Conservation (phyloP, 495 filamentous ascomycete genomes). For the Glarea lozoyensis region DNA sequence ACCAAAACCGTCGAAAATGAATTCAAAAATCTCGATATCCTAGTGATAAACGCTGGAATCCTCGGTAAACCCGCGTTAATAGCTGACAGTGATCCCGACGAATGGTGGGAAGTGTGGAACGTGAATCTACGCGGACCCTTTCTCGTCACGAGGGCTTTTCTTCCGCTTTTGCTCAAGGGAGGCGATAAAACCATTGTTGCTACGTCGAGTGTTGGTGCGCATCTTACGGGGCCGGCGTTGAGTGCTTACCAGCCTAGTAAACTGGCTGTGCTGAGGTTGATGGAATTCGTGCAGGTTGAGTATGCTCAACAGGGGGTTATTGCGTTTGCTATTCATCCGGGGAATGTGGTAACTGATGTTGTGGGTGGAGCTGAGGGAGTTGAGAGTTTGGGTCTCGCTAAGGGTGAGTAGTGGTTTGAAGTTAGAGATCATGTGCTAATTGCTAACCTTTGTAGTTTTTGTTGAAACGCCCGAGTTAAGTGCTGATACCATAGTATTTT, state of each 20-base stretch:
- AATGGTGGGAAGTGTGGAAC: constrained; percentile 31
- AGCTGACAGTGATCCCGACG: constrained; percentile 22
- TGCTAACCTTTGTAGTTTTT: constrained; percentile 23
- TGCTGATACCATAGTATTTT: constrained; percentile 38
- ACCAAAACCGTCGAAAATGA: constrained; percentile 23
- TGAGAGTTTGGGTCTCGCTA: constrained; percentile 1
- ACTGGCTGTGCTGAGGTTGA: constrained; percentile 38
- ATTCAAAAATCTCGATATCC: constrained; percentile 40
- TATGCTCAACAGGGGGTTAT: constrained; percentile 38
- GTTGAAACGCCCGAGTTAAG: constrained; percentile 34
- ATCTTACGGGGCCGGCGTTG: constrained; percentile 18
- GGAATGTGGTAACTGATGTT: constrained; percentile 35
- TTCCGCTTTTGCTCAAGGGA: constrained; percentile 36
- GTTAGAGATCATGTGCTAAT: background rate
- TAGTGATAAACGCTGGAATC: constrained; percentile 51
- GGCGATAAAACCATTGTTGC: constrained; percentile 41
- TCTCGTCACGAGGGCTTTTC: constrained; percentile 29
- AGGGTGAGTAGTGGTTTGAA: background rate
- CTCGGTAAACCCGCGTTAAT: constrained; percentile 28
- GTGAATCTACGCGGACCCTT: constrained; percentile 36
- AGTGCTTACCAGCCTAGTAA: constrained; percentile 39
- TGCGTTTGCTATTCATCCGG: constrained; percentile 40
- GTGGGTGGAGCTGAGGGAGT: constrained; percentile 22
- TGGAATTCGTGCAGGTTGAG: constrained; percentile 34
- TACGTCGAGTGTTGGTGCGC: constrained; percentile 34